Conservation (phyloP, 1,284 basidiomycete species). For the Schizophyllum amplum region DNA sequence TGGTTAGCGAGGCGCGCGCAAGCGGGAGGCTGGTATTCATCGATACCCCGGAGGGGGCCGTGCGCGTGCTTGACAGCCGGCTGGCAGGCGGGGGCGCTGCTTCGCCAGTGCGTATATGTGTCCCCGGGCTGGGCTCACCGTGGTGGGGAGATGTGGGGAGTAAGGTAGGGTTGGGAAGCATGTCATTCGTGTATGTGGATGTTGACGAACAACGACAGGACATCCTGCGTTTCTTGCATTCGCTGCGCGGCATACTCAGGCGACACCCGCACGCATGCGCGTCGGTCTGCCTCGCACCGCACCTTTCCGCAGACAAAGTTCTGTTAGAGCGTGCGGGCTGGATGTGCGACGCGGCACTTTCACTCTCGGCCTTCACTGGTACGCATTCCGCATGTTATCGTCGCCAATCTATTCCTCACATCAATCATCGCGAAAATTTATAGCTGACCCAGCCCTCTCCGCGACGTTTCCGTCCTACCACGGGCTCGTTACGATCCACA, state of each 20-base stretch:
- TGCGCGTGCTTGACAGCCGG: constrained; percentile 1
- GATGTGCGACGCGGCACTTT: constrained; percentile 69
- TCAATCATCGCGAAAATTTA: constrained; percentile 1
- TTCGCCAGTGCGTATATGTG: constrained; percentile 50
- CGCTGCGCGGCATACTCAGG: constrained; percentile 56
- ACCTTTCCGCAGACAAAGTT: constrained; percentile 44
- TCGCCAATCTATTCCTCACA: constrained; percentile 9
- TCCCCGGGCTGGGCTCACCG: constrained; percentile 65
- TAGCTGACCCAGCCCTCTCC: constrained; percentile 61
- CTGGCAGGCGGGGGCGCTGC: constrained; percentile 10
- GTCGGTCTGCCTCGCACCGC: constrained; percentile 58
- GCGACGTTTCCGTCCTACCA: constrained; percentile 75
- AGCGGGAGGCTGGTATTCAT: constrained; percentile 28
- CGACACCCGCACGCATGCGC: constrained; percentile 51
- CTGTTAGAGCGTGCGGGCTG: constrained; percentile 77
- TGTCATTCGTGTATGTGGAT: constrained; percentile 4
- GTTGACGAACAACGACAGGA: constrained; percentile 35
- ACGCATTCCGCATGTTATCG: constrained; percentile 20
- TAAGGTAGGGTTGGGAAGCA: constrained; percentile 34
- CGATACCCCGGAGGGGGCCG: neutral
- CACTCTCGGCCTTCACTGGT: constrained; percentile 77
- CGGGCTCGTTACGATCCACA: constrained; percentile 71
- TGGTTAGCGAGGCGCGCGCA: constrained; percentile 35
- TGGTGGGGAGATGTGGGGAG: constrained; percentile 59
- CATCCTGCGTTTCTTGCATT: constrained; percentile 62